phyloP scores from a whole-genome alignment of 495 filamentous ascomycete species.

The Xylaria intraflava region DNA sequence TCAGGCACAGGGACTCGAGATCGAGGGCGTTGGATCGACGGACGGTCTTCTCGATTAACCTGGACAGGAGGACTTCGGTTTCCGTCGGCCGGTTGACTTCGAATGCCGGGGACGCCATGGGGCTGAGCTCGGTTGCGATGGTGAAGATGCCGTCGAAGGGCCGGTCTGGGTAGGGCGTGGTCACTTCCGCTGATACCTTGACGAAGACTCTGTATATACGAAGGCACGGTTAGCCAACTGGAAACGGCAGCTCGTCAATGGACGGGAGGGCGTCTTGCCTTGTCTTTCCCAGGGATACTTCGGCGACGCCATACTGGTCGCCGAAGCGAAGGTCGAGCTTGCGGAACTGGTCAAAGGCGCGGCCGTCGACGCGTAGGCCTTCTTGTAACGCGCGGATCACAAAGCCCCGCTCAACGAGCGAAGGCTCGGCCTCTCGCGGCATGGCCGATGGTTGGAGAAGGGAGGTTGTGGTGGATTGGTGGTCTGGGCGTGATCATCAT shows the following conservation, averaged over 20 bases:
- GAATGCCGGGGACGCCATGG: slow-evolving; percentile 89
- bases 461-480: slow-evolving; percentile 2
- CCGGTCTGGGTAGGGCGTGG: slow-evolving; percentile 74
- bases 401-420: slow-evolving; percentile 71
- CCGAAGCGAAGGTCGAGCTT: slow-evolving; percentile 72
- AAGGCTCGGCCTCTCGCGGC: slow-evolving; percentile 84
- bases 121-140: slow-evolving; percentile 80
- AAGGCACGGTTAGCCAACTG: slow-evolving; percentile 5
- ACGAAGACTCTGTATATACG: slow-evolving; percentile 59
- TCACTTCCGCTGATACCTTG: slow-evolving; percentile 81
- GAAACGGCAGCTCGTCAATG: not conserved
- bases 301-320: slow-evolving; percentile 83
- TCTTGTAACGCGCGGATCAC: slow-evolving; percentile 68
- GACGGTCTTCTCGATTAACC: slow-evolving; percentile 85
- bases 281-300: slow-evolving; percentile 86
- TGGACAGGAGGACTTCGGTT: slow-evolving; percentile 74
- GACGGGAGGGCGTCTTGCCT: slow-evolving; percentile 48
- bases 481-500: slow-evolving; percentile 9
- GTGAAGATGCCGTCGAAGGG: slow-evolving; percentile 92
- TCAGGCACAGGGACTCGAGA: slow-evolving; percentile 88
- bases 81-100: slow-evolving; percentile 77
- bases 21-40: slow-evolving; percentile 87
- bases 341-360: slow-evolving; percentile 70
- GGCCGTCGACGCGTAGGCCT: slow-evolving; percentile 74
- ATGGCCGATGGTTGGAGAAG: slow-evolving; percentile 39